These are phyloP conservation scores for Aspergillus japonicus DNA, from an alignment of 2,329 filamentous ascomycete genomes.

Conservation along the genomic window DNA sequence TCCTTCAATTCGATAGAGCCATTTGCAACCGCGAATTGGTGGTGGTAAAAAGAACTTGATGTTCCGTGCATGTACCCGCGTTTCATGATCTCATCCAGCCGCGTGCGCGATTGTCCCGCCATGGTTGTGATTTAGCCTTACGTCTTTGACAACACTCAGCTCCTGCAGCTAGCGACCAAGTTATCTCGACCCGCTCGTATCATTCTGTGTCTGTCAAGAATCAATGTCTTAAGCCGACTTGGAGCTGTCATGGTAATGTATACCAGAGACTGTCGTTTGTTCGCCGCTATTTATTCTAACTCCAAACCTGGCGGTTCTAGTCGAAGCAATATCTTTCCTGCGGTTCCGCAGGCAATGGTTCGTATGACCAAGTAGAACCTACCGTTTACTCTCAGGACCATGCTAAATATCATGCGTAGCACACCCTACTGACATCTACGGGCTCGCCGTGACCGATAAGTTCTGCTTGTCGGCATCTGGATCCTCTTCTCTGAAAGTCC, in stretches of 20 bases:
- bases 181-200: neutral
- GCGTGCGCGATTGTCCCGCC: slow-evolving; percentile 1
- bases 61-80: neutral
- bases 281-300: slow-evolving; percentile 4
- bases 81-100: slow-evolving; percentile 7
- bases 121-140: neutral
- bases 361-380: slow-evolving; percentile 25
- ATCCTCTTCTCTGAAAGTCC: slow-evolving; percentile 75
- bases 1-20: neutral
- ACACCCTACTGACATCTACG: slow-evolving; percentile 81
- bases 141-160: neutral
- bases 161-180: neutral
- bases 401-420: slow-evolving; percentile 51
- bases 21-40: neutral
- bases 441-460: slow-evolving; percentile 70
- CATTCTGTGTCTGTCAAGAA: neutral
- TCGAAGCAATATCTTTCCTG: slow-evolving; percentile 98
- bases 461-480: slow-evolving; percentile 82
- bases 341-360: slow-evolving; percentile 85
- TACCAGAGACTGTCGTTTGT: neutral
- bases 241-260: slow-evolving; percentile 2
- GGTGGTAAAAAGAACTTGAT: neutral
- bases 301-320: slow-evolving; percentile 47
- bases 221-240: neutral
- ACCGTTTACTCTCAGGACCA: slow-evolving; percentile 15